These are phyloP conservation scores for Parasarocladium wereldwijsianum DNA, from an alignment of 2,329 filamentous ascomycete genomes.

Conservation along the genomic window DNA sequence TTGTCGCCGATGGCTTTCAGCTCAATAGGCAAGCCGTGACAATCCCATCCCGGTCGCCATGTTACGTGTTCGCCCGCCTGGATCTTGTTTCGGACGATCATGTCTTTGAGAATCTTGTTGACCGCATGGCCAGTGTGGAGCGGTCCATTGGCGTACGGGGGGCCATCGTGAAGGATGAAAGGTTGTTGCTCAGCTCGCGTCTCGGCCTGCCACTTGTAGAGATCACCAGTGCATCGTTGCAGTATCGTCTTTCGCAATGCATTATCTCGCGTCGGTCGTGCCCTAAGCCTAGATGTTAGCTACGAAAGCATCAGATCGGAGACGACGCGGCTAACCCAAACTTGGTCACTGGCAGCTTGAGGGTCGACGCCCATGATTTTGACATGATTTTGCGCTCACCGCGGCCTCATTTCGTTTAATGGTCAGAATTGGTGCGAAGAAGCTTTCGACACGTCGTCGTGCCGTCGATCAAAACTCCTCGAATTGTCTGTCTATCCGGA, in stretches of 20 bases:
- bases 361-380: conserved; percentile 58
- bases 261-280: too few species aligned
- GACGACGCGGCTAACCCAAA: conserved; percentile 45
- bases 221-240: conserved; percentile 65
- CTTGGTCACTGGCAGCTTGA: conserved; percentile 59
- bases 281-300: too few species aligned
- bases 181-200: conserved; percentile 37
- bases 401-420: too few species aligned
- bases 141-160: conserved; percentile 87
- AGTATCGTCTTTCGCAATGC: conserved; percentile 48
- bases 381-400: conserved; percentile 16
- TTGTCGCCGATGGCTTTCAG: conserved; percentile 65
- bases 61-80: conserved; percentile 55
- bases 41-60: conserved; percentile 93
- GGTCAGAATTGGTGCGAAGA: too few species aligned
- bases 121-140: conserved; percentile 89
- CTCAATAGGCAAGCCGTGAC: conserved; percentile 93
- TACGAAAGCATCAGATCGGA: too few species aligned
- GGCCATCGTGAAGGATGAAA: conserved; percentile 87
- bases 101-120: conserved; percentile 95
- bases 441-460: too few species aligned
- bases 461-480: too few species aligned
- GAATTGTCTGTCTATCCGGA: too few species aligned
- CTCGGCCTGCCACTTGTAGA: conserved; percentile 74
- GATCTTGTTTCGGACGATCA: conserved; percentile 71